These are phyloP conservation scores for Rhodomyrtus psidioides DNA, from an alignment of 441 rosid genomes.

Conservation along the genomic window DNA sequence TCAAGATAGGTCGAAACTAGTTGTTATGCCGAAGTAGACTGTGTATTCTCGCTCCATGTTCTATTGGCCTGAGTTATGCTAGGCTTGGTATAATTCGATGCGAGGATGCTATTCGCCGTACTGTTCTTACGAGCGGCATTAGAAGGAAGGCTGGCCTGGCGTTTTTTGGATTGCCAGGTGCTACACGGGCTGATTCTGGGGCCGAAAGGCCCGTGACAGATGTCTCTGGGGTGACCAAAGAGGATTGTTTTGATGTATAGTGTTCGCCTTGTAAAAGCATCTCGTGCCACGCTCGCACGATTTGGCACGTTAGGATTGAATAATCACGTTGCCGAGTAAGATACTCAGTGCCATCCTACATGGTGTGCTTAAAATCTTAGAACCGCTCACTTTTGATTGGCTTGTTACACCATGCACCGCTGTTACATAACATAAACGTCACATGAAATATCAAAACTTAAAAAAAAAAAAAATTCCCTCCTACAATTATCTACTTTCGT, in stretches of 20 bases:
- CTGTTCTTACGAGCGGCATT: no score
- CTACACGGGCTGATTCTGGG: no score
- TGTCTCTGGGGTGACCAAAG: not conserved
- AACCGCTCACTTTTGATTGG: not conserved
- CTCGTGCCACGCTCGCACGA: not conserved
- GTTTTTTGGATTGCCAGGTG: no score
- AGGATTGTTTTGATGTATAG: not conserved
- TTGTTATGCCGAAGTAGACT: no score
- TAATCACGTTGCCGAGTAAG: not conserved
- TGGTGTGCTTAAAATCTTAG: fast-evolving
- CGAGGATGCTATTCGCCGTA: no score
- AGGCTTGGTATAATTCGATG: no score
- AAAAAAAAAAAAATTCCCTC: not conserved
- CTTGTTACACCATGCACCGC: fast-evolving
- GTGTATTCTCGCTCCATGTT: no score
- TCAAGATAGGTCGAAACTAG: no score
- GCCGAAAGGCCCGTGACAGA: not conserved
- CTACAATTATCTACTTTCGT: not conserved
- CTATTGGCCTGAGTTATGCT: no score
- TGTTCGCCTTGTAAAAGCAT: not conserved
- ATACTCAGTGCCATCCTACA: not conserved
- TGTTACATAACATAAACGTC: not conserved
- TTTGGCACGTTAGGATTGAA: not conserved
- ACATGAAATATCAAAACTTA: not conserved
- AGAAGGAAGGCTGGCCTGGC: no score